Conservation (phyloP, 2,329 filamentous ascomycete genomes). For the Geoglossum cookeanum region DNA sequence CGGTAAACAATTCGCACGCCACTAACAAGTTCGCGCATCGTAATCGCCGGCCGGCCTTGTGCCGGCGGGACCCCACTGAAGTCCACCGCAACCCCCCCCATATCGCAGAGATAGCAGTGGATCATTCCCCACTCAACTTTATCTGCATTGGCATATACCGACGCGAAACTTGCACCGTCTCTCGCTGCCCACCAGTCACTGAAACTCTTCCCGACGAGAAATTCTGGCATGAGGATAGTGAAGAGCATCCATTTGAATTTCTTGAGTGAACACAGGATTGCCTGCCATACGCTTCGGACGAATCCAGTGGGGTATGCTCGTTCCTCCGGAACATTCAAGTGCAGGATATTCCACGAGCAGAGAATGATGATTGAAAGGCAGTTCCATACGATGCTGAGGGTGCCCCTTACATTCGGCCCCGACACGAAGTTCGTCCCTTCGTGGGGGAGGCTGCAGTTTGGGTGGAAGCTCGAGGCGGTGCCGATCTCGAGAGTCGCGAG, state of each 20-base stretch:
- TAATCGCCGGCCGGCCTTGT: no score
- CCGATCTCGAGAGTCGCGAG: no score
- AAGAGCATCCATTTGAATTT: conserved; percentile 2
- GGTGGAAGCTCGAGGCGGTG: not conserved
- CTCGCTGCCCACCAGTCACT: not conserved
- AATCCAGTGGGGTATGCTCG: no score
- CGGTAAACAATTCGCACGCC: no score
- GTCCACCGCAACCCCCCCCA: not conserved
- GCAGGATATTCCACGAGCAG: conserved; percentile 12
- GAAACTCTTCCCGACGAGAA: not conserved
- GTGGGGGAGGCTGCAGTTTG: not conserved
- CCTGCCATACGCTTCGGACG: not conserved
- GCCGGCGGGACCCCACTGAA: not conserved
- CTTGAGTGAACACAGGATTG: not conserved
- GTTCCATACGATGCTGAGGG: conserved; percentile 12
- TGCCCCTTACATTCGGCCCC: conserved; percentile 8
- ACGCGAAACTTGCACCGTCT: not conserved
- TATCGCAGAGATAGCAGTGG: not conserved
- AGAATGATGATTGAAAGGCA: conserved; percentile 11
- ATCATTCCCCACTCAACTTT: not conserved
- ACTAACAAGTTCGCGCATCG: no score
- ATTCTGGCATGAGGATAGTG: not conserved
- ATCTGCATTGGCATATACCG: not conserved
- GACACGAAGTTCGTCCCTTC: conserved; percentile 7
- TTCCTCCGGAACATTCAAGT: conserved; percentile 11